Evolutionary conservation across 176 grass and related monocot species (phyloP).

Genomic region (Musa schizocarpa): DNA sequence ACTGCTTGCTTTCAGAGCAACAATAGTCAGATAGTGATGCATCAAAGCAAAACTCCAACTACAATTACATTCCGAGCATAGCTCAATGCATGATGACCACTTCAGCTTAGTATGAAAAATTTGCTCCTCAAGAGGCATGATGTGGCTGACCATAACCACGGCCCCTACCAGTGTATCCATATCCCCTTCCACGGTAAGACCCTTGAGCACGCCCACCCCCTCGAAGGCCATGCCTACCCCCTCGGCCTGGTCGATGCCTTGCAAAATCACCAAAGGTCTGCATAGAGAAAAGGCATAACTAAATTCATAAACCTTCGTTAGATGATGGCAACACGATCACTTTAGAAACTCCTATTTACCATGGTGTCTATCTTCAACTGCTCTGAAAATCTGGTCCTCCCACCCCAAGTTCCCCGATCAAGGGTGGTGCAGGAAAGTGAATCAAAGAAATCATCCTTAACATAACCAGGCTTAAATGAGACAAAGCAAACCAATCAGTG

Average conservation of each 20-base stretch:
- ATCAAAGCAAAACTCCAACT: background rate
- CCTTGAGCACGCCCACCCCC: constrained; percentile 45
- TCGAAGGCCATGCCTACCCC: constrained; percentile 49
- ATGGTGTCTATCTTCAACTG: constrained; percentile 82
- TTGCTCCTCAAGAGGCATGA: background rate
- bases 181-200: constrained; percentile 49
- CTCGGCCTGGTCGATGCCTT: constrained; percentile 52
- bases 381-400: constrained; percentile 72
- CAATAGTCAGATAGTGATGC: background rate
- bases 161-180: constrained; percentile 44
- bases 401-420: constrained; percentile 49
- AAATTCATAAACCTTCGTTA: constrained; percentile 4
- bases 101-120: too few relatives aligned
- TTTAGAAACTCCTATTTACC: constrained; percentile 26
- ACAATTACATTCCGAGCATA: background rate
- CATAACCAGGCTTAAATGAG: constrained; percentile 57
- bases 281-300: background rate
- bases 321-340: background rate
- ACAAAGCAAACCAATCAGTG: constrained; percentile 11
- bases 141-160: constrained; percentile 18
- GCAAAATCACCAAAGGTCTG: constrained; percentile 84
- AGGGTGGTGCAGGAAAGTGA: constrained; percentile 76
- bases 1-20: background rate
- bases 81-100: background rate
- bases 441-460: constrained; percentile 97